Percentiles rank a stretch among this genome's conserved stretches.
phyloP scores from a whole-genome alignment of 192 early-diverging fungal species.

The Entomortierella chlamydospora region DNA sequence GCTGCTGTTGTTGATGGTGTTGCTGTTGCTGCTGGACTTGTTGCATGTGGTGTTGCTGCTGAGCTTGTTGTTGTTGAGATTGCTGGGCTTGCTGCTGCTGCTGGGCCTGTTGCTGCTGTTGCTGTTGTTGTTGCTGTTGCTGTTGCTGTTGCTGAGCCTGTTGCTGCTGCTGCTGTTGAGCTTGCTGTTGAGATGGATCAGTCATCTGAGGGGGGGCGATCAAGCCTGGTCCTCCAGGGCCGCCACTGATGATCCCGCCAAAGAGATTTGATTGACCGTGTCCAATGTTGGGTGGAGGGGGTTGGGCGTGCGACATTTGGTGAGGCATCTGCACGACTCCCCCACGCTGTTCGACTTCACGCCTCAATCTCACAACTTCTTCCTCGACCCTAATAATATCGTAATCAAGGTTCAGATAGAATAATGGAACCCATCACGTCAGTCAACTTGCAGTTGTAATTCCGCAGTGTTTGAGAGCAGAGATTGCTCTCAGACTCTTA shows the following conservation, averaged over 20 bases:
- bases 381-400: slow-evolving; percentile 73
- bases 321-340: slow-evolving; percentile 63
- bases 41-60: slow-evolving; percentile 13
- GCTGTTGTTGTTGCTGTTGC: slow-evolving; percentile 55
- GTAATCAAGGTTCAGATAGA: slow-evolving; percentile 1
- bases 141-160: slow-evolving; percentile 39
- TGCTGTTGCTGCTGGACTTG: slow-evolving; percentile 40
- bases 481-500: neutral
- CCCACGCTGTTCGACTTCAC: slow-evolving; percentile 83
- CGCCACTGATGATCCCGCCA: slow-evolving; percentile 62
- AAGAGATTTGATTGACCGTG: slow-evolving; percentile 71
- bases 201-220: slow-evolving; percentile 65
- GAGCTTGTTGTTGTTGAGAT: slow-evolving; percentile 28
- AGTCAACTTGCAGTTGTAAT: neutral
- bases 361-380: slow-evolving; percentile 83
- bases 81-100: slow-evolving; percentile 44
- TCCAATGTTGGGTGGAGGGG: slow-evolving; percentile 73
- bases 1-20: slow-evolving; percentile 56
- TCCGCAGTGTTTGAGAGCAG: neutral
- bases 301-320: slow-evolving; percentile 62
- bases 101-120: slow-evolving; percentile 51
- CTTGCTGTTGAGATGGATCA: slow-evolving; percentile 57
- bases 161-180: slow-evolving; percentile 42
- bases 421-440: too few species aligned
- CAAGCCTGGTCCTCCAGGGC: slow-evolving; percentile 59